Evolutionary conservation across 306 rosid genomes (phyloP).

Genomic region (Gleditsia sinensis): DNA sequence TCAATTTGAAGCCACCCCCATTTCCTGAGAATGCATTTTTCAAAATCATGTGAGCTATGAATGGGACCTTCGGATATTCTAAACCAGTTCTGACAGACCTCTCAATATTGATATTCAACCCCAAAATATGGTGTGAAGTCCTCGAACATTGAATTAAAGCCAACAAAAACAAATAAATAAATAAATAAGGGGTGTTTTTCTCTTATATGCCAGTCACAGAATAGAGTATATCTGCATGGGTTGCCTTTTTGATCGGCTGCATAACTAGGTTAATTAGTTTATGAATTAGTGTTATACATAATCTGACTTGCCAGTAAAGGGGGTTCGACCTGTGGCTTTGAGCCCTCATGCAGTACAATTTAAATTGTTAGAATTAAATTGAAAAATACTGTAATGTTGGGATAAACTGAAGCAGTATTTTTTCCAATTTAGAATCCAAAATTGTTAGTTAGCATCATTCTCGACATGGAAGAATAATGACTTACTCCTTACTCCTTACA

Average conservation of each 20-base stretch:
- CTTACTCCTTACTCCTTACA: not conserved
- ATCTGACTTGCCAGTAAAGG: too few relatives aligned
- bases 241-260: too few relatives aligned
- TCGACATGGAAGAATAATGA: not conserved
- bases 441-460: not conserved
- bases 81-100: not conserved
- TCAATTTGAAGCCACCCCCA: not conserved
- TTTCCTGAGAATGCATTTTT: not conserved
- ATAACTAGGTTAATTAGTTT: too few relatives aligned
- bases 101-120: constrained; percentile 9
- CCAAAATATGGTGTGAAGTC: not conserved
- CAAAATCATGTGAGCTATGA: not conserved
- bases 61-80: not conserved
- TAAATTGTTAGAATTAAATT: not conserved
- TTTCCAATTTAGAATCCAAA: not conserved
- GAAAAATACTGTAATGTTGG: not conserved
- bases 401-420: not conserved
- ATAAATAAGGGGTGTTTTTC: not conserved
- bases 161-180: not conserved
- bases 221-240: not conserved
- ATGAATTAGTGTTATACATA: too few relatives aligned
- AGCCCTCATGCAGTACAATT: not conserved
- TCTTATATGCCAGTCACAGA: not conserved
- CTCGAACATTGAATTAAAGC: not conserved
- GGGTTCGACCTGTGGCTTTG: not conserved